Percentiles rank a stretch among this genome's conserved stretches.
These are phyloP conservation scores for Suillus clintonianus DNA, from an alignment of 768 basidiomycete species.

Conservation along the genomic window DNA sequence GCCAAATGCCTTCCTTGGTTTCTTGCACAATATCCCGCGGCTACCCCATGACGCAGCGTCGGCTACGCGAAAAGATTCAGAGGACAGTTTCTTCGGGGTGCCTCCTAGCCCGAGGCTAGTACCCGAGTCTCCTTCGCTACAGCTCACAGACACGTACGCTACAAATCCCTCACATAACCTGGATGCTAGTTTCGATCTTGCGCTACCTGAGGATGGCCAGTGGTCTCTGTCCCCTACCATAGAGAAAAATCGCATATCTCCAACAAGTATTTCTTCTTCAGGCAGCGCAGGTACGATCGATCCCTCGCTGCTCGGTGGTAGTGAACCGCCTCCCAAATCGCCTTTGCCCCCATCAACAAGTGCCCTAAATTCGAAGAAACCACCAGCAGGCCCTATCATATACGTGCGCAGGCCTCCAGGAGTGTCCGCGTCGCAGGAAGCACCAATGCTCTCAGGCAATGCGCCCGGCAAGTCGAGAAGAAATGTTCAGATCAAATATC, in stretches of 20 bases:
- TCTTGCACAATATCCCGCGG: conserved; percentile 7
- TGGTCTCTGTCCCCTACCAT: neutral
- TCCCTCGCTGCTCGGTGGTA: conserved; percentile 28
- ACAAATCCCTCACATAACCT: conserved; percentile 1
- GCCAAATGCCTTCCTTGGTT: conserved; percentile 6
- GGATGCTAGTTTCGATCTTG: neutral
- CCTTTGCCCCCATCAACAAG: neutral
- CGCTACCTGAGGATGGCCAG: conserved; percentile 15
- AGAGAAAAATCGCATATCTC: neutral
- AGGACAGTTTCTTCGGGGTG: conserved; percentile 27
- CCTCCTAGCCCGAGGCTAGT: conserved; percentile 24
- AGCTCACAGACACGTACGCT: neutral
- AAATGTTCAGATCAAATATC: conserved; percentile 33
- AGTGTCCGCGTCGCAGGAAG: conserved; percentile 10
- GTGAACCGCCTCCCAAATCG: conserved; percentile 4
- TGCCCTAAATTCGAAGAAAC: conserved; percentile 10
- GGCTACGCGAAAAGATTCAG: conserved; percentile 4
- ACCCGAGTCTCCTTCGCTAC: neutral
- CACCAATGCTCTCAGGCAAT: conserved; percentile 17
- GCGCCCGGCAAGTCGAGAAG: conserved; percentile 14
- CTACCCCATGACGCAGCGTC: conserved; percentile 11
- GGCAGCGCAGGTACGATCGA: conserved; percentile 24
- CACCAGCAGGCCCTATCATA: conserved; percentile 26
- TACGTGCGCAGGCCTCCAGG: conserved; percentile 32
- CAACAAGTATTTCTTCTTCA: neutral